Evolutionary conservation across 2,329 filamentous ascomycete genomes (phyloP).

Genomic region (Dothidotthia symphoricarpi): DNA sequence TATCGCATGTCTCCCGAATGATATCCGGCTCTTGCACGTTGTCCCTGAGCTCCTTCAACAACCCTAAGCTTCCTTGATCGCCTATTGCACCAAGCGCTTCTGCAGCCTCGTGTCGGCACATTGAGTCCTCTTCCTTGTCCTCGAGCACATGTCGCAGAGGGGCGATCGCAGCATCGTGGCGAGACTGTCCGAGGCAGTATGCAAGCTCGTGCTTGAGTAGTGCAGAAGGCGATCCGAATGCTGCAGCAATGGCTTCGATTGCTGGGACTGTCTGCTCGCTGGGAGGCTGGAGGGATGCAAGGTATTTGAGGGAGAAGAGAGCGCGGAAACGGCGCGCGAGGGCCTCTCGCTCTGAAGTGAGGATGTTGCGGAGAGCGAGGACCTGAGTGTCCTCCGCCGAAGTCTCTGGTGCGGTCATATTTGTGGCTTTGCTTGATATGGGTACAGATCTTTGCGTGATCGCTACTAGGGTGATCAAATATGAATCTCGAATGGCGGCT

Average conservation of each 20-base stretch:
- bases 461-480: slow-evolving; percentile 2
- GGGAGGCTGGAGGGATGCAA: slow-evolving; percentile 66
- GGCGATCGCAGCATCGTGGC: slow-evolving; percentile 70
- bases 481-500: slow-evolving; percentile 12
- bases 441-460: slow-evolving; percentile 2
- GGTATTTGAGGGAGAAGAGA: slow-evolving; percentile 94
- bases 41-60: slow-evolving; percentile 73
- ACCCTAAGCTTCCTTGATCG: slow-evolving; percentile 67
- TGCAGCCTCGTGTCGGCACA: slow-evolving; percentile 95
- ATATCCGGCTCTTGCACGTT: slow-evolving; percentile 72
- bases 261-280: slow-evolving; percentile 60
- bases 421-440: background rate
- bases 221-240: slow-evolving; percentile 78
- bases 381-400: slow-evolving; percentile 49
- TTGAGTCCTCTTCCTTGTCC: slow-evolving; percentile 79
- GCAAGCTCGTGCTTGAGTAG: slow-evolving; percentile 95
- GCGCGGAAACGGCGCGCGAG: slow-evolving; percentile 91
- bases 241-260: slow-evolving; percentile 81
- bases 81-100: slow-evolving; percentile 90
- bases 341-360: slow-evolving; percentile 76
- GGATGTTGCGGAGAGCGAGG: slow-evolving; percentile 66
- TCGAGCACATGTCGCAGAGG: slow-evolving; percentile 72
- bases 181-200: slow-evolving; percentile 92
- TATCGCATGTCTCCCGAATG: slow-evolving; percentile 94
- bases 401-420: slow-evolving; percentile 29